A percentile compares a stretch with the other conserved stretches of the same genome.
phyloP scores from a whole-genome alignment of 257 asterid species.

The Nicotiana noctiflora region DNA sequence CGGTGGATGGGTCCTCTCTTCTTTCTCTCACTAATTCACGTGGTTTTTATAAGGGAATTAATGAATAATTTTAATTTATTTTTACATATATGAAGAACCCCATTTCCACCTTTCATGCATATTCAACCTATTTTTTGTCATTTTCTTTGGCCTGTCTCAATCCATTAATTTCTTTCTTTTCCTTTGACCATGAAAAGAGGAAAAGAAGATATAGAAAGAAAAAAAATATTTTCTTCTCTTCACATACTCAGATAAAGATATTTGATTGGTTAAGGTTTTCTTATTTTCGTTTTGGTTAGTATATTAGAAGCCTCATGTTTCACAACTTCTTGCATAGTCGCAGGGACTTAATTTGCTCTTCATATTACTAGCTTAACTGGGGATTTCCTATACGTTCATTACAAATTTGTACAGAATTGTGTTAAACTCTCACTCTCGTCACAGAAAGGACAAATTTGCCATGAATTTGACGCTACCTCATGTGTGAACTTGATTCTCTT shows the following conservation, averaged over 20 bases:
- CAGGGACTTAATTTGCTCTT: background rate
- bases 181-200: background rate
- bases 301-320: background rate
- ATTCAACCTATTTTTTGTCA: background rate
- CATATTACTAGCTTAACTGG: background rate
- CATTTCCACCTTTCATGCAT: background rate
- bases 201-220: background rate
- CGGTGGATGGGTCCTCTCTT: conserved; percentile 13
- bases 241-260: background rate
- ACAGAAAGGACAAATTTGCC: too few species aligned
- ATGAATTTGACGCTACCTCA: too few species aligned
- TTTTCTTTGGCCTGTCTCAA: conserved; percentile 1
- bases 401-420: too few species aligned
- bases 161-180: conserved; percentile 1
- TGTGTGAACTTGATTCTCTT: too few species aligned
- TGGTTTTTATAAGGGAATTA: background rate
- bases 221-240: background rate
- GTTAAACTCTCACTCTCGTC: too few species aligned
- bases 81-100: background rate
- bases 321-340: background rate
- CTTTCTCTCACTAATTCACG: background rate
- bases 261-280: conserved; percentile 15
- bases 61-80: background rate
- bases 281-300: background rate
- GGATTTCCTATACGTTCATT: background rate